A percentile compares a stretch with the other conserved stretches of the same genome.
Conservation (phyloP, 768 basidiomycete genomes). For the Pleurotus eryngii region DNA sequence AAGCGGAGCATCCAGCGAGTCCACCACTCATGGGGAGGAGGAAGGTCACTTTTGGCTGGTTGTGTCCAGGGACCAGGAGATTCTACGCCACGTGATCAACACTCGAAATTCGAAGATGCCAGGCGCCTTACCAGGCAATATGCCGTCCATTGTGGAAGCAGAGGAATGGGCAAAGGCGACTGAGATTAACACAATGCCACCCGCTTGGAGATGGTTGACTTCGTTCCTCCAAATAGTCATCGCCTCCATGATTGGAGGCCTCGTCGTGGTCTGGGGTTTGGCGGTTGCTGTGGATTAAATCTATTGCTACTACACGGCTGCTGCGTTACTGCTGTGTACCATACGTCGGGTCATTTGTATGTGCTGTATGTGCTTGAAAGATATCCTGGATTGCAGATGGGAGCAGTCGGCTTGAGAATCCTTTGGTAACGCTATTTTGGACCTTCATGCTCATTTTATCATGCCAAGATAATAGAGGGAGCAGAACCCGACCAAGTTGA, state of each 20-base stretch:
- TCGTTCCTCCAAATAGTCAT: slow-evolving; percentile 8
- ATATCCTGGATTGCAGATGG: too few relatives aligned
- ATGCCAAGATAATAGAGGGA: too few relatives aligned
- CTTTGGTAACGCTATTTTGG: too few relatives aligned
- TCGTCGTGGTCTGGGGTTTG: slow-evolving; percentile 5
- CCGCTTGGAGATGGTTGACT: neutral
- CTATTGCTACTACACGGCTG: too few relatives aligned
- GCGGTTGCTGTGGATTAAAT: neutral
- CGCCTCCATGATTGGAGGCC: slow-evolving; percentile 6
- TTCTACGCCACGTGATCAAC: slow-evolving; percentile 25
- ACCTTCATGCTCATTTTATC: too few relatives aligned
- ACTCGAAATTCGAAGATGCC: slow-evolving; percentile 20
- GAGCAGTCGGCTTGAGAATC: too few relatives aligned
- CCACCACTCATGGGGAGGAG: slow-evolving; percentile 3
- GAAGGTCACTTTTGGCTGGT: slow-evolving; percentile 22
- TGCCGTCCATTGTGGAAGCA: neutral
- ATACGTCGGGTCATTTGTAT: too few relatives aligned
- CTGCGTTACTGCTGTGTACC: too few relatives aligned
- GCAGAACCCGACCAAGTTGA: too few relatives aligned
- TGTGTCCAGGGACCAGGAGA: slow-evolving; percentile 22
- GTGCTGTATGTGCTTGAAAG: too few relatives aligned
- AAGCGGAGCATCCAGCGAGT: neutral
- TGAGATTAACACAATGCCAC: neutral
- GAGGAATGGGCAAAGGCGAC: neutral
- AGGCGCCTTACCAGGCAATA: slow-evolving; percentile 9